phyloP scores from a whole-genome alignment of 73 alveolate genomes.

The Durusdinium trenchii region DNA sequence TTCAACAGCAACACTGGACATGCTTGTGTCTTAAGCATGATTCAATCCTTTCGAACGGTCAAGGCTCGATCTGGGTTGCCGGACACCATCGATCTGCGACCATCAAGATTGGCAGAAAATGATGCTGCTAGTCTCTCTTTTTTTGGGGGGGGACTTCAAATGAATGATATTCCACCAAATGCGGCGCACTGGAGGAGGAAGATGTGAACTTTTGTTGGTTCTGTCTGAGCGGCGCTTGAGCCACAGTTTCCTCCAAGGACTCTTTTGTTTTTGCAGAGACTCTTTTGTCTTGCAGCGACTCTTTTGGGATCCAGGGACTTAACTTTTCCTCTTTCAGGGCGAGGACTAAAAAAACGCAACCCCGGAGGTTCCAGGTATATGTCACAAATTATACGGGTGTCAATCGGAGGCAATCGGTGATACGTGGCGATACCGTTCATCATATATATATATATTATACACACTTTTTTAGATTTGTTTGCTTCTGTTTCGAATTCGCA shows the following conservation, averaged over 20 bases:
- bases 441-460: no score
- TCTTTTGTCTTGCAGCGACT: neutral
- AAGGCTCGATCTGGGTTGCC: neutral
- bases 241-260: neutral
- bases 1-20: neutral
- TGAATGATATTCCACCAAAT: no score
- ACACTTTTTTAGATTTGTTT: no score
- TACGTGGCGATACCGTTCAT: no score
- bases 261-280: neutral
- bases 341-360: neutral
- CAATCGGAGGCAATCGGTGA: no score
- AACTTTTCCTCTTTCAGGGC: neutral
- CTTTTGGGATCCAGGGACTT: neutral
- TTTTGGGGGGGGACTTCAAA: no score
- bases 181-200: neutral
- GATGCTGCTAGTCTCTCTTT: no score
- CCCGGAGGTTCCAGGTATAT: slow-evolving; percentile 4
- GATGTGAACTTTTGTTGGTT: neutral
- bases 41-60: neutral
- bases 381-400: no score
- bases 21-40: neutral
- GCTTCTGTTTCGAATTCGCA: no score
- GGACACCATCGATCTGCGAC: neutral
- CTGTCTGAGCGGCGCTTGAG: neutral
- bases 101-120: neutral